Base-by-base conservation (phyloP, 192 early-diverging fungal species). In the Umbelopsis sp. region DNA sequence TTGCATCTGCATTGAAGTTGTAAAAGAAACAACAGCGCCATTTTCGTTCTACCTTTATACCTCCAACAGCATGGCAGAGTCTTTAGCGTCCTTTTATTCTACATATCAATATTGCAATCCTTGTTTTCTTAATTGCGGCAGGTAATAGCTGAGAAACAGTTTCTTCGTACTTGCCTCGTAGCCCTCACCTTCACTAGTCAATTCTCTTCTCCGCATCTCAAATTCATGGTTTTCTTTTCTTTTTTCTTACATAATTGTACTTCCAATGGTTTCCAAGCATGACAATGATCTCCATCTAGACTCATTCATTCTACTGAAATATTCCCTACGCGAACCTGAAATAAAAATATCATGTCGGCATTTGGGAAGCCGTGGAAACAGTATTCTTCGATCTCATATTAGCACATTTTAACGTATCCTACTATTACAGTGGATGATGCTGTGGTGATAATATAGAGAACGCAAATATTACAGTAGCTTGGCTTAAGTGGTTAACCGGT, bases 171-270 rank as follows among this genome's bases (percentile, higher is more conserved):
- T 62, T 62, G 56, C 56, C 56, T 22, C 56, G 56, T 62, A 62
- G 56, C 34, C 31, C n/a, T n/a, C 26, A 17, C 31, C 20, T 34
- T 32, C 56, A 62, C 17, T 62, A 62, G 56, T 62, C 56, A 62
- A 62, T 62, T 31, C 34, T 32, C 26, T 62, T 62, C 34, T 62
- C 29, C 31, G 17, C 56, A 62, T 12, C 29, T 62, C 56, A 22
- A 11, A n/a, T 53, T 41, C 47, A 49, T 31, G 14, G 0, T 32
- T 26, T 34, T 59, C 8, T 41, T 41, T 41, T 41, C 12, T 41
- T 41, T 41, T 41, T 41, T 41, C 12, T 41, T 3, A 41, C 38
- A 41, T 34, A 62, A 34, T 62, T 62, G 56, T 62, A 62, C 31
- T 62, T 62, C 31, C 31, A 20, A 62, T 62, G 56, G 56, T 36